phyloP scores from a whole-genome alignment of 352 stramenopile genomes.

The Globisporangium rhizosaccharum region DNA sequence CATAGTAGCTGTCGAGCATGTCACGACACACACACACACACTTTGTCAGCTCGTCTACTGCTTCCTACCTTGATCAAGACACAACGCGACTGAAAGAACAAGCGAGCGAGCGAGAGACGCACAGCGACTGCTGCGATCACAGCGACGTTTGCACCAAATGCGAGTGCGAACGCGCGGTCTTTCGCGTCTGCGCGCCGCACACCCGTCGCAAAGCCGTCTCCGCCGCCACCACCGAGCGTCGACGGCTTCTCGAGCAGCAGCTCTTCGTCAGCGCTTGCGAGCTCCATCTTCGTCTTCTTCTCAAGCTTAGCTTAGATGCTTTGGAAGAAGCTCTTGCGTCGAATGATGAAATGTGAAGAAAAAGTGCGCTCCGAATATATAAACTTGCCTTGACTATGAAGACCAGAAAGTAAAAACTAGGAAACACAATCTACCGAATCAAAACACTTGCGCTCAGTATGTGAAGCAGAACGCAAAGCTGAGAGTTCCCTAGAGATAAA shows the following conservation, averaged over 20 bases:
- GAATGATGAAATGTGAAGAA: no score
- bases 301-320: conserved; percentile 6
- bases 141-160: conserved; percentile 57
- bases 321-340: no score
- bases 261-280: background rate
- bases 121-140: conserved; percentile 57
- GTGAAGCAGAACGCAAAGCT: conserved; percentile 1
- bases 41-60: no score
- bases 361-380: no score
- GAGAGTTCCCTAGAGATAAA: no score
- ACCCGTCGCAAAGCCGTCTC: background rate
- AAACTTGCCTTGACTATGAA: no score
- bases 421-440: no score
- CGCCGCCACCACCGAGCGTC: background rate
- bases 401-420: no score
- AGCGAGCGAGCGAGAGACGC: conserved; percentile 4
- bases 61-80: background rate
- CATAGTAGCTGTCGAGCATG: conserved; percentile 45
- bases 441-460: no score
- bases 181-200: conserved; percentile 45
- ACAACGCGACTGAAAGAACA: background rate
- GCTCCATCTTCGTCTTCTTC: background rate
- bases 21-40: background rate
- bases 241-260: background rate
- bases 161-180: conserved; percentile 57